These are phyloP conservation scores for Pisolithus microcarpus DNA, from an alignment of 768 basidiomycete species.

Conservation along the genomic window DNA sequence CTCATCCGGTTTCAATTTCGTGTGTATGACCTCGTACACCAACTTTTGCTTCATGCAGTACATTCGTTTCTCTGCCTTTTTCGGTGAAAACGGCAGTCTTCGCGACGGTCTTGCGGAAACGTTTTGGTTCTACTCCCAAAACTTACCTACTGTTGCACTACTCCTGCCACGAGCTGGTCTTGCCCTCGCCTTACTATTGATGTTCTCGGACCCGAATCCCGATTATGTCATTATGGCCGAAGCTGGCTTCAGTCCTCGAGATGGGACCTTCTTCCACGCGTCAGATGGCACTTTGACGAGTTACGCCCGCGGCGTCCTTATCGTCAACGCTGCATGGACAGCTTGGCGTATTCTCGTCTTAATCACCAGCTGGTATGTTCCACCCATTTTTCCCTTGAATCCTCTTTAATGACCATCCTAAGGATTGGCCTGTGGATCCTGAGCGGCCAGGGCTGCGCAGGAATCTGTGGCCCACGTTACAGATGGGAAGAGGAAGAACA, in stretches of 20 bases:
- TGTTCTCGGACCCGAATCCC: constrained; percentile 47
- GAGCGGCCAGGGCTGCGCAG: constrained; percentile 69
- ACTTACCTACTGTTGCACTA: constrained; percentile 73
- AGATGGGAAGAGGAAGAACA: constrained; percentile 78
- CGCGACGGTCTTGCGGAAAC: constrained; percentile 72
- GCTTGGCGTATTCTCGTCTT: constrained; percentile 69
- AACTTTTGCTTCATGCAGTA: constrained; percentile 82
- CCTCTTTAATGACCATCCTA: neutral
- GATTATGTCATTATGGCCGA: constrained; percentile 40
- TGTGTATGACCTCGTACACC: constrained; percentile 70
- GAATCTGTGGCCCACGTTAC: constrained; percentile 77
- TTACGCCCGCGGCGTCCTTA: constrained; percentile 74
- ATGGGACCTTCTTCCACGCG: constrained; percentile 66
- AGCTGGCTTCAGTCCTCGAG: constrained; percentile 46
- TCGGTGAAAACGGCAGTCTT: constrained; percentile 41
- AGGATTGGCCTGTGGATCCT: constrained; percentile 77
- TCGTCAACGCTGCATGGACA: constrained; percentile 77
- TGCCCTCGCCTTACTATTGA: constrained; percentile 61
- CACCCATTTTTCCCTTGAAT: neutral
- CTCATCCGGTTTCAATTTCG: constrained; percentile 66
- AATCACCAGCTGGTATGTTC: constrained; percentile 54
- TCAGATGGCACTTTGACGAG: constrained; percentile 58
- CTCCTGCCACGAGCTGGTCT: constrained; percentile 80
- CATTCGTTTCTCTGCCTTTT: constrained; percentile 66
- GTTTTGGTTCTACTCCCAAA: constrained; percentile 79